Evolutionary conservation across 768 basidiomycete species (phyloP).

Genomic region (Amanita jacksonii): DNA sequence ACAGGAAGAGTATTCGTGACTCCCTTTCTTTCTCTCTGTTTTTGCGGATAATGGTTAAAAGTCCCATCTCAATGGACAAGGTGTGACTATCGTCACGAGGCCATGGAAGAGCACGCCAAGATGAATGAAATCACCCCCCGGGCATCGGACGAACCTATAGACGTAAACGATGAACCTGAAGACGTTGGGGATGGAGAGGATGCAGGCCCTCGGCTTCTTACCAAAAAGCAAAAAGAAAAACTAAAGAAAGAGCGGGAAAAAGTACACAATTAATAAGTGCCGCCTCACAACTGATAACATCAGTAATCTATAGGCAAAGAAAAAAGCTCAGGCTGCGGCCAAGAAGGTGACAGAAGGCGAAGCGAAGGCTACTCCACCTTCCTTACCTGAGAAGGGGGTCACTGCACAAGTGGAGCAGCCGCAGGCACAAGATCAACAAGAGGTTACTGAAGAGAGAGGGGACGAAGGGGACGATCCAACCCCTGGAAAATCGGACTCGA

Average conservation of each 20-base stretch:
- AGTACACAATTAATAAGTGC: conserved; percentile 29
- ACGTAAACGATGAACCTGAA: conserved; percentile 19
- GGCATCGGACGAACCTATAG: conserved; percentile 16
- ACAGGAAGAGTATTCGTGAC: conserved; percentile 95
- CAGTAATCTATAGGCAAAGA: conserved; percentile 59
- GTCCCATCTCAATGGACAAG: conserved; percentile 50
- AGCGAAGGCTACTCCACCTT: conserved; percentile 18
- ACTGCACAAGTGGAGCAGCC: conserved; percentile 21
- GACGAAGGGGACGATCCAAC: conserved; percentile 57
- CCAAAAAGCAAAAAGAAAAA: conserved; percentile 96
- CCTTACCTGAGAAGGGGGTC: conserved; percentile 17
- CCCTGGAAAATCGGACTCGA: conserved; percentile 43
- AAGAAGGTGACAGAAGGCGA: conserved; percentile 46
- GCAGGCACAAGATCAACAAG: conserved; percentile 17
- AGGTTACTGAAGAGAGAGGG: conserved; percentile 43
- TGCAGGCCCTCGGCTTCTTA: conserved; percentile 56
- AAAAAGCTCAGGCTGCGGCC: conserved; percentile 86
- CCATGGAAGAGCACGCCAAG: not conserved
- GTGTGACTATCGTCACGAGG: conserved; percentile 1
- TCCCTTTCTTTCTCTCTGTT: conserved; percentile 92
- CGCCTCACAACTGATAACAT: conserved; percentile 6
- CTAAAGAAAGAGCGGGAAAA: conserved; percentile 97
- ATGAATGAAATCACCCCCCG: no score
- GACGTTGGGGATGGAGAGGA: conserved; percentile 45
- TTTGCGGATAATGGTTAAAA: conserved; percentile 95